Evolutionary conservation across 176 grass and related monocot species (phyloP), one percentile per base, ranked within the genome.

Genomic region (Aegilops bicornis): DNA sequence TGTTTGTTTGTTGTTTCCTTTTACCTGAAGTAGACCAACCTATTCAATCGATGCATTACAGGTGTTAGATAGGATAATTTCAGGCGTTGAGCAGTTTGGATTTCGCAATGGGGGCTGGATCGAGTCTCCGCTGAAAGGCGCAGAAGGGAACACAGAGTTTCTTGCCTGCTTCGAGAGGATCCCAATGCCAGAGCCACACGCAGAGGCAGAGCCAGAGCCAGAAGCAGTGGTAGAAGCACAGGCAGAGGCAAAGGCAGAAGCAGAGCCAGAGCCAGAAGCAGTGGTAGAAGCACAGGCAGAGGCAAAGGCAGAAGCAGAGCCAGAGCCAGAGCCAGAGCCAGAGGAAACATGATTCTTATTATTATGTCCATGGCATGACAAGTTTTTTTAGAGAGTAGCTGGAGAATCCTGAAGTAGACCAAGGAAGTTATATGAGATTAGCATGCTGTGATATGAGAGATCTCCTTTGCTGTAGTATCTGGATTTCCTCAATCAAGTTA

Each of bases 51-150:
- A 25, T 71, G 40, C 58, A 56, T 73, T 85, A 25, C 86, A 98
- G 93, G 93, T 98, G 61, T 85, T 94, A 29, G 90, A 96, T 39
- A 96, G 92, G 74, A 94, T 98, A 91, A 95, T 98, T 70, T 92
- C 91, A 84, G 93, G 93, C 15, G 87, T 98, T 10, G 92, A 95
- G 87, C 83, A 82, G 73, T 96, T 94, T 86, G 96, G 96, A 69
- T 98, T 98, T 77, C 78, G 82, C 83, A 85, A 64, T 61, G 85
- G 88, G 79, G 96, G 96, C 5, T 98, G 96, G 93, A 95, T 98
- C 20, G 92, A 94, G 59, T 98, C 96, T 36, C 93, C 93, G 31
- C 91, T 96, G 37, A 98, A 96, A 75, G 96, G 93, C 0, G 91
- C 96, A 10, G 96, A 96, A 89, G 93, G 96, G 33, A 98, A 94